Evolutionary conservation across 768 basidiomycete species (phyloP).

Genomic region (Boletus vinaceobasis): DNA sequence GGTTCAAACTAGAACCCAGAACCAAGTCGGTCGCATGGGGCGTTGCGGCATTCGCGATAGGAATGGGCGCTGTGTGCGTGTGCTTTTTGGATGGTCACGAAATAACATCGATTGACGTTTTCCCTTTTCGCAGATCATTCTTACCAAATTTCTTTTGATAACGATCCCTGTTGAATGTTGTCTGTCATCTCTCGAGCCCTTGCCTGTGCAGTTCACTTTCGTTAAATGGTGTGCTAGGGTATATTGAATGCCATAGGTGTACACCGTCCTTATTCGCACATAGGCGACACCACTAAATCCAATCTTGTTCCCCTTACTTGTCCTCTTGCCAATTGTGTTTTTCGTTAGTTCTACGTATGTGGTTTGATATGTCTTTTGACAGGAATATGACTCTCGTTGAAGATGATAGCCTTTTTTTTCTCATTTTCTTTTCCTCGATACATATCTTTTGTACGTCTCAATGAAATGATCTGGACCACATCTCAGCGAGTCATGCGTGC

Average conservation of each 20-base stretch:
- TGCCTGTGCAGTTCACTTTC: conserved; percentile 7
- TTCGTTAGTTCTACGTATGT: neutral
- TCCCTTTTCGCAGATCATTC: conserved; percentile 40
- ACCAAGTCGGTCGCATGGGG: conserved; percentile 83
- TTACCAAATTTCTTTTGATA: conserved; percentile 60
- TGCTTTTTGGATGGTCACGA: neutral
- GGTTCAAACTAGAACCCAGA: conserved; percentile 58
- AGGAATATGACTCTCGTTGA: conserved; percentile 2
- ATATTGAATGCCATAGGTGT: conserved; percentile 18
- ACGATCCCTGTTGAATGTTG: conserved; percentile 7
- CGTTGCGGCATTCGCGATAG: conserved; percentile 77
- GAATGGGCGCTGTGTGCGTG: conserved; percentile 76
- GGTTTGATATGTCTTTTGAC: conserved; percentile 1
- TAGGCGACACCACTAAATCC: conserved; percentile 17
- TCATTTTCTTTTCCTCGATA: neutral
- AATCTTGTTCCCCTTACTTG: neutral
- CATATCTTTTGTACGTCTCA: conserved; percentile 14
- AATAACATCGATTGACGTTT: neutral
- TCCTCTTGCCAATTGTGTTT: neutral
- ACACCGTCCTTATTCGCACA: conserved; percentile 11
- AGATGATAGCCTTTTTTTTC: neutral
- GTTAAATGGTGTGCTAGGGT: conserved; percentile 18
- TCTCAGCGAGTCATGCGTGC: neutral
- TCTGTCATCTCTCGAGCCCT: conserved; percentile 12
- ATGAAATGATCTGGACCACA: neutral